phyloP scores from a whole-genome alignment of 2,329 filamentous ascomycete species.

The Chaetomiaceae sp. region DNA sequence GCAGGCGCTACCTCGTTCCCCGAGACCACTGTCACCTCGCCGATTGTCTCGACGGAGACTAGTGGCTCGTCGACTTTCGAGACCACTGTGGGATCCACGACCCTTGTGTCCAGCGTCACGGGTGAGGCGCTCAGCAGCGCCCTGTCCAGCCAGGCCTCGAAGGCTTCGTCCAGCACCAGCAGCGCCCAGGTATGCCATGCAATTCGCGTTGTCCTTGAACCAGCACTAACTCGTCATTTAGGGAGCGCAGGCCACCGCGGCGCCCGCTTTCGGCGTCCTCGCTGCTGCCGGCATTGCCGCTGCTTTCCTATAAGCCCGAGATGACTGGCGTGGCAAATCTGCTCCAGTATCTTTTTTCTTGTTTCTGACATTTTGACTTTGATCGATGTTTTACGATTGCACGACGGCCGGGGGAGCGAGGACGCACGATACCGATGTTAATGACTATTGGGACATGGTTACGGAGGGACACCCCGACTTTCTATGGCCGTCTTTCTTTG shows the following conservation, averaged over 20 bases:
- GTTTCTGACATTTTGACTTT: constrained; percentile 15
- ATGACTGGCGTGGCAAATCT: not conserved
- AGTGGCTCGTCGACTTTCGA: constrained; percentile 16
- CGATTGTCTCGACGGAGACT: constrained; percentile 16
- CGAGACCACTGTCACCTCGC: constrained; percentile 15
- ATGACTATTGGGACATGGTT: constrained; percentile 20
- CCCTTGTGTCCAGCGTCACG: constrained; percentile 18
- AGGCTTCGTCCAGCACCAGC: constrained; percentile 18
- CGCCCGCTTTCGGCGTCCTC: constrained; percentile 38
- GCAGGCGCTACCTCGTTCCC: constrained; percentile 18
- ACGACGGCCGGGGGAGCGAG: constrained; percentile 8
- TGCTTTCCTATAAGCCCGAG: constrained; percentile 39
- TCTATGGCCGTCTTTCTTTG: constrained; percentile 12
- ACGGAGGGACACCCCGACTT: constrained; percentile 11
- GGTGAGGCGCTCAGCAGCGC: constrained; percentile 21
- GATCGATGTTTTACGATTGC: constrained; percentile 17
- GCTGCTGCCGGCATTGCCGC: constrained; percentile 45
- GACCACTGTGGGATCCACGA: constrained; percentile 24
- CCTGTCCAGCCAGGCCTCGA: constrained; percentile 20
- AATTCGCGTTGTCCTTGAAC: not conserved
- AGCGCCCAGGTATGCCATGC: constrained; percentile 25
- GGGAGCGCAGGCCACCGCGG: constrained; percentile 38
- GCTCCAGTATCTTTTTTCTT: constrained; percentile 3
- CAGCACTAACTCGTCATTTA: constrained; percentile 11
- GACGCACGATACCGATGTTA: constrained; percentile 21